Percentiles rank a stretch among this genome's conserved stretches.
Conservation (phyloP, 805 yeast genomes). For the Schwanniomyces occidentalis region DNA sequence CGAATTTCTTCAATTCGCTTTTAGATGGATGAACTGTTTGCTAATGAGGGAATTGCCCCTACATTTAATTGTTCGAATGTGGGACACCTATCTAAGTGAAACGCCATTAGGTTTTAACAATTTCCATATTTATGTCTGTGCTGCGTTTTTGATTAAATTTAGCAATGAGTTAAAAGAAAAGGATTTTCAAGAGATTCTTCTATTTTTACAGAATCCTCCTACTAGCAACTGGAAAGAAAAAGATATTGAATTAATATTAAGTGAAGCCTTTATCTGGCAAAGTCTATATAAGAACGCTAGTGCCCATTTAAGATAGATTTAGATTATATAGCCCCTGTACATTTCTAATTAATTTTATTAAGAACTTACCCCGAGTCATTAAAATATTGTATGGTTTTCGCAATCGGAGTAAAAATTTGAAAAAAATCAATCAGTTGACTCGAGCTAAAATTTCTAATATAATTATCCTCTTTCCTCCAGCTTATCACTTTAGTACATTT, state of each 20-base stretch:
- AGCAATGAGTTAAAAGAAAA: slow-evolving; percentile 70
- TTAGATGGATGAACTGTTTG: slow-evolving; percentile 98
- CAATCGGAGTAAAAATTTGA: slow-evolving; percentile 2
- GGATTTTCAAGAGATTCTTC: slow-evolving; percentile 94
- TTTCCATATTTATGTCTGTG: slow-evolving; percentile 96
- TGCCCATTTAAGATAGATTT: slow-evolving; percentile 65
- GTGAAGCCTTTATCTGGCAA: slow-evolving; percentile 98
- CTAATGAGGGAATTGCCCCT: slow-evolving; percentile 90
- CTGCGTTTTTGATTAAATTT: slow-evolving; percentile 92
- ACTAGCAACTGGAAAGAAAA: slow-evolving; percentile 83
- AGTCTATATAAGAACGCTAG: slow-evolving; percentile 84
- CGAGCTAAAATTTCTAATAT: too few relatives aligned
- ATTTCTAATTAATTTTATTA: too few relatives aligned
- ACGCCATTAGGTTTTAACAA: slow-evolving; percentile 78
- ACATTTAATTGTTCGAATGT: slow-evolving; percentile 82
- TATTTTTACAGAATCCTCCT: slow-evolving; percentile 89
- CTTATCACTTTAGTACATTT: too few relatives aligned
- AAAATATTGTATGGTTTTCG: slow-evolving; percentile 1
- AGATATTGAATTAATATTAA: slow-evolving; percentile 85
- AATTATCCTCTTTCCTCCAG: too few relatives aligned
- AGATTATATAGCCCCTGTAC: too few relatives aligned
- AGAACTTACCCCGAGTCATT: slow-evolving; percentile 6
- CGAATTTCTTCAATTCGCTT: slow-evolving; percentile 94
- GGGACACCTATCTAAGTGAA: slow-evolving; percentile 92
- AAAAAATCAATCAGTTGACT: slow-evolving; percentile 1